Base-by-base conservation (phyloP, 2,329 filamentous ascomycete species). In the Hansfordia pulvinata region DNA sequence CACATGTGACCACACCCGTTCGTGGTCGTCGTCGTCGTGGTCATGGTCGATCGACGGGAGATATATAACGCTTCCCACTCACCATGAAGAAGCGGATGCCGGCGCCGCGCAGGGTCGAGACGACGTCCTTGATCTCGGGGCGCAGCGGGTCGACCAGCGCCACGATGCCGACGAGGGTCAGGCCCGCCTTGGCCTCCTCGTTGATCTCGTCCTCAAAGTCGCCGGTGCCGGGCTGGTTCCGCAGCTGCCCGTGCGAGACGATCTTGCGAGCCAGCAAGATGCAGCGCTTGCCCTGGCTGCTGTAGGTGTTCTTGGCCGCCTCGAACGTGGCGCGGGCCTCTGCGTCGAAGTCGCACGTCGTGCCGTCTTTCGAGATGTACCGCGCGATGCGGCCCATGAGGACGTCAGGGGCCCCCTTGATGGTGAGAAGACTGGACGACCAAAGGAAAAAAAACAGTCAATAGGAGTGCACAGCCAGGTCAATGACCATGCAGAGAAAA, bases 81-180 rank as follows among this genome's bases (percentile, higher is more conserved):
- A 69, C 79, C 79, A 86, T 86, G 48, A 80, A 76, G 17, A 84
- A 72, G n/a, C 74, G 61, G 28, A 86, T 77, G 2, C 76, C 76
- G 4, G 81, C 80, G 2, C 67, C 60, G 9, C 77, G 66, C 10
- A 84, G 58, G 1, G 66, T 79, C n/a, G 57, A 53, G 21, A 83
- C 69, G 0, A 77, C 71, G 3, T 64, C 65, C 1, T 66, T 71
- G 4, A 82, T 82, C 44, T 86, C 81, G 0, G 72, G 65, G 1
- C 81, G 73, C 28, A 81, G 72, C 2, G 82, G 82, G 37, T 88
- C 82, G 27, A 84, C 80, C 17, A 90, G 73, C 20, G 77, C 80
- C 15, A 85, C 69, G 4, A 92, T 54, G 10, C 83, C 83, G 15
- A 79, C 69, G 35, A 88, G 71, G 0, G 64, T 69, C 17, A 90